Percentiles rank a stretch among this genome's conserved stretches.
phyloP scores from a whole-genome alignment of 2,329 filamentous ascomycete species.

The Zelopaecilomyces penicillatus region DNA sequence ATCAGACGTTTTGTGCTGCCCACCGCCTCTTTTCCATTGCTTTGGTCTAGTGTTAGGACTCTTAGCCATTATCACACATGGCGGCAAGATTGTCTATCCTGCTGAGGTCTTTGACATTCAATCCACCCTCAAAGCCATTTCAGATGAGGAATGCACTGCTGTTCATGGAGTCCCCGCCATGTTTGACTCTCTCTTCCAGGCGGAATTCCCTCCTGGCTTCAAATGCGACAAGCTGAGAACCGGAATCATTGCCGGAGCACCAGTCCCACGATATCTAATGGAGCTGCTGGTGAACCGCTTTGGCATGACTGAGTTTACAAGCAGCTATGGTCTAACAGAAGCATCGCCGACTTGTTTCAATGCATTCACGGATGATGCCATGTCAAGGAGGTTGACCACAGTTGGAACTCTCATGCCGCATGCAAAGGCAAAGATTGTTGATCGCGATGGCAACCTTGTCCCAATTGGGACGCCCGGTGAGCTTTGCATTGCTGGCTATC shows the following conservation, averaged over 20 bases:
- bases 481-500: slow-evolving; percentile 70
- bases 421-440: slow-evolving; percentile 67
- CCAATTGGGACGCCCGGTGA: slow-evolving; percentile 63
- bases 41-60: slow-evolving; percentile 74
- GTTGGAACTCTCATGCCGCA: slow-evolving; percentile 73
- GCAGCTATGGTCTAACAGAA: slow-evolving; percentile 67
- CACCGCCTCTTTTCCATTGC: slow-evolving; percentile 78
- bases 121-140: slow-evolving; percentile 58
- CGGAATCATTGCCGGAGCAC: slow-evolving; percentile 71
- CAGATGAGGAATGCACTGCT: slow-evolving; percentile 61
- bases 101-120: slow-evolving; percentile 63
- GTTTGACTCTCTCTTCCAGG: slow-evolving; percentile 60
- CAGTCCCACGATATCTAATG: slow-evolving; percentile 69
- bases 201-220: slow-evolving; percentile 32
- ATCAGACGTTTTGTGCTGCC: slow-evolving; percentile 66
- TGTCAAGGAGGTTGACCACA: slow-evolving; percentile 58
- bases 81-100: slow-evolving; percentile 68
- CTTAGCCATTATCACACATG: slow-evolving; percentile 64
- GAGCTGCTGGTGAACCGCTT: slow-evolving; percentile 60
- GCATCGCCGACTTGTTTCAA: slow-evolving; percentile 76
- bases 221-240: slow-evolving; percentile 53
- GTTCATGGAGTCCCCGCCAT: slow-evolving; percentile 78
- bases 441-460: slow-evolving; percentile 55
- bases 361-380: slow-evolving; percentile 63
- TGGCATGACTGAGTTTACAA: slow-evolving; percentile 67